Base-by-base conservation (phyloP, 352 stramenopile genomes). In the Globisporangium polare region DNA sequence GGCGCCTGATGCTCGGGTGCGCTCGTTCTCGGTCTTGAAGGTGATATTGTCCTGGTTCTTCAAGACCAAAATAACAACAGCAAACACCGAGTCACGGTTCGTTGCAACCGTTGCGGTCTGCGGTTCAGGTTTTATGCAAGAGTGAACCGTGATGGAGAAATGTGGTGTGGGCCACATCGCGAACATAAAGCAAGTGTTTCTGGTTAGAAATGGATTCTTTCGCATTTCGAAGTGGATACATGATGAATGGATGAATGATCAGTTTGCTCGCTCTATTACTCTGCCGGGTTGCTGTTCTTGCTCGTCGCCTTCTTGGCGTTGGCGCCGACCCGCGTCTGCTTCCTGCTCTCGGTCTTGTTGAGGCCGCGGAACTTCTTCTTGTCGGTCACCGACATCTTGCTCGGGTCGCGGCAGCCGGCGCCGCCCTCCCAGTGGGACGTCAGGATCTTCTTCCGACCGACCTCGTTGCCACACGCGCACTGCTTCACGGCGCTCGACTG, bases 301-400 rank as follows among this genome's bases (percentile, higher is more conserved):
- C 37, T 64, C 46, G 18, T 33, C 50, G 41, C 41, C 2, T 41
- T 5, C 53, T 90, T 90, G 22, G 69, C 75, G 66, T 87, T 78
- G 1, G 52, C 41, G 0, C 86, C 86, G 15, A 95, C 86, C 31
- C 86, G 82, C 56, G 83, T 88, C 42, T 78, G 74, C 60, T 95
- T 94, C 62, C 87, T 82, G 67, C 77, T 92, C 65, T 88, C 79
- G 5, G 86, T 95, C 65, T 95, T 95, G 68, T 88, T 81, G 17
- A 72, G 54, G 0, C 86, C 84, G 18, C 83, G 77, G 65, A 78
- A 90, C 63, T 94, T 95, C 33, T 91, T 80, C 50, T 75, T 80
- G 75, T 95, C 86, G 31, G 60, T 77, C 15, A 53, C 58, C 3
- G 82, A 80, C 85, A 95, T 94, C 35, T 73, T 60, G 17, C 51